Evolutionary conservation across 176 grass and related monocot genomes (phyloP), one percentile per base, ranked within the genome.

Genomic region (Avena eriantha): DNA sequence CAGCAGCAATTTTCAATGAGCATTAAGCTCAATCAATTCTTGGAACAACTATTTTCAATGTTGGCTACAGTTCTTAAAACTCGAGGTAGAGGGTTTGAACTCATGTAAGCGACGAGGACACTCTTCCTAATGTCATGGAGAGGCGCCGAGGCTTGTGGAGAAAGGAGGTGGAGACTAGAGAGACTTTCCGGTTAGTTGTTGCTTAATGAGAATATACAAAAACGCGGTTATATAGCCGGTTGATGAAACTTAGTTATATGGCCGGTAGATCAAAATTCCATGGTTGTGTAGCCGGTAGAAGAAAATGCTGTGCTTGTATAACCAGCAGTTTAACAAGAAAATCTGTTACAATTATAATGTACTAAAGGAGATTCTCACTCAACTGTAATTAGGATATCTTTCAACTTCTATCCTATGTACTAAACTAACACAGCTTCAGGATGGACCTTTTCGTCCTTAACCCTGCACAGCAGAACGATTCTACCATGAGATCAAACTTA

Each of bases 151-250:
- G 45, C 45, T 74, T 26, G 24, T 74, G n/a, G 45, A 74, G 71
- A 74, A 74, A 74, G 46, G 22, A 73, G 21, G 21, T 47, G 69
- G 69, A 47, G 39, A 73, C 71, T 49, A 24, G 5, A 73, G 70
- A 48, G n/a, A 49, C 12, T 29, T 74, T 29, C 13, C 39, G 41
- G 47, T 23, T 73, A 47, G 69, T 47, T 2, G 4, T 73, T 73
- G 69, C 58, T 11, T 23, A 61, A 10, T 61, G 24, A 65, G 24
- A 65, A 65, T 65, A 65, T 65, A 61, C n/a, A 61, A 3, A 60
- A 61, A 11, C 23, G n/a, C 58, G 58, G n/a, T 24, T 12, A 61
- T 61, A 61, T 61, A n/a, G 58, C 58, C 0, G 58, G 9, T 61
- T 24, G 9, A 22, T 22, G 58, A 12, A 61, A 61, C 4, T 61